Base-by-base conservation (phyloP, 805 yeast genomes). In the Saturnispora mendoncae region DNA sequence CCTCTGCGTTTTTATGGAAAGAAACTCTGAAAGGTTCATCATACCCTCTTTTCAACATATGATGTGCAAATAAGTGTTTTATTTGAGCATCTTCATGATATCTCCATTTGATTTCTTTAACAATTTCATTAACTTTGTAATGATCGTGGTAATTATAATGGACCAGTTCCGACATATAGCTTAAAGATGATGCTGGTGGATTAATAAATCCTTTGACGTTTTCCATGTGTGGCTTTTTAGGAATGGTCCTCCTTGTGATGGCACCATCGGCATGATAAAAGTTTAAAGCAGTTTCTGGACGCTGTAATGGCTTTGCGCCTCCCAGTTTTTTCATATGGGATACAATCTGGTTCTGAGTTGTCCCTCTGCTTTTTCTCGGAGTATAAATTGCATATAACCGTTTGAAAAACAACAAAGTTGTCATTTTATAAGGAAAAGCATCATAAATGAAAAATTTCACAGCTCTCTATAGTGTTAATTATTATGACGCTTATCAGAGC, bases 401-500 rank as follows among this genome's bases (percentile, higher is more conserved):
- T n/a, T n/a, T n/a, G n/a, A n/a, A n/a, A n/a, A n/a, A n/a, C n/a
- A n/a, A n/a, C n/a, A n/a, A n/a, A n/a, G n/a, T n/a, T n/a, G n/a
- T n/a, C n/a, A n/a, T n/a, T n/a, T n/a, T n/a, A n/a, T n/a, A n/a
- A n/a, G n/a, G n/a, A n/a, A n/a, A n/a, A n/a, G n/a, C n/a, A n/a
- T n/a, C n/a, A n/a, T n/a, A n/a, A n/a, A n/a, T n/a, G n/a, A n/a
- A n/a, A n/a, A n/a, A n/a, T n/a, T n/a, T n/a, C n/a, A n/a, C n/a
- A n/a, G n/a, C n/a, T n/a, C n/a, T n/a, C n/a, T n/a, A n/a, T n/a
- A n/a, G n/a, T n/a, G n/a, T n/a, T n/a, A n/a, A n/a, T n/a, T 23
- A 23, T 7, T 5, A 14, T 45, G 45, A 10, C 23, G 9, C 17
- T 23, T 6, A 30, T 39, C 9, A 30, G 46, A 20, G 24, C 78